phyloP scores from a whole-genome alignment of 2,329 filamentous ascomycete genomes.

The Aspergillus ruber region DNA sequence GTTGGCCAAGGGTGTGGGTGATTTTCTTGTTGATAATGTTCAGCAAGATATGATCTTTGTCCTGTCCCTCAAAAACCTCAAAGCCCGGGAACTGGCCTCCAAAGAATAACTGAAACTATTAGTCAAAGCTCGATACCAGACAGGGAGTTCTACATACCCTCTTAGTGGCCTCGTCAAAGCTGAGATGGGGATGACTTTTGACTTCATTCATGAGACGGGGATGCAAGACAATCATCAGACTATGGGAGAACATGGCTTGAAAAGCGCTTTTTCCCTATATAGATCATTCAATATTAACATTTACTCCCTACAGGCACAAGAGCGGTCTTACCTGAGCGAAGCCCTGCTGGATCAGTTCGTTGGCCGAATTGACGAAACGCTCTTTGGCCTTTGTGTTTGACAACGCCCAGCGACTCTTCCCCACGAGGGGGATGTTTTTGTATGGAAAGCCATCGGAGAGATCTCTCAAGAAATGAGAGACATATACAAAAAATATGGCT shows the following conservation, averaged over 20 bases:
- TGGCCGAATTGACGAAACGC: conserved; percentile 18
- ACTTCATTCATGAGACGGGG: conserved; percentile 26
- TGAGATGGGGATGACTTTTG: conserved; percentile 24
- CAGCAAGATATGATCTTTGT: conserved; percentile 7
- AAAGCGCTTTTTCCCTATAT: conserved; percentile 19
- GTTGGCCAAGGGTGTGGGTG: conserved; percentile 24
- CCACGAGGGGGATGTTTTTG: conserved; percentile 21
- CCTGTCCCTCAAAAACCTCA: conserved; percentile 19
- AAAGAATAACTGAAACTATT: conserved; percentile 21
- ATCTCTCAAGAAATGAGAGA: conserved; percentile 19
- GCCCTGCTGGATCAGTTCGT: conserved; percentile 19
- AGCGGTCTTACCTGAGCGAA: conserved; percentile 19
- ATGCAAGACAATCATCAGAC: conserved; percentile 23
- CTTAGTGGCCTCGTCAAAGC: conserved; percentile 17
- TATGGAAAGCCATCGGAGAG: conserved; percentile 22
- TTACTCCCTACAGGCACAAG: not conserved
- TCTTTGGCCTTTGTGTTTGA: conserved; percentile 24
- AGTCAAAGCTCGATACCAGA: not conserved
- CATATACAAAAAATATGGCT: conserved; percentile 13
- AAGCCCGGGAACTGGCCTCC: conserved; percentile 23
- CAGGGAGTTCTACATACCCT: conserved; percentile 11
- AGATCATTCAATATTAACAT: not conserved
- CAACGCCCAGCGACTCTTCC: conserved; percentile 23
- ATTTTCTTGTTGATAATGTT: conserved; percentile 25
- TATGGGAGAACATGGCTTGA: conserved; percentile 19